Percentiles rank a stretch among this genome's conserved stretches.
Conservation (phyloP, 345 rosid genomes). For the Euphorbia lathyris region DNA sequence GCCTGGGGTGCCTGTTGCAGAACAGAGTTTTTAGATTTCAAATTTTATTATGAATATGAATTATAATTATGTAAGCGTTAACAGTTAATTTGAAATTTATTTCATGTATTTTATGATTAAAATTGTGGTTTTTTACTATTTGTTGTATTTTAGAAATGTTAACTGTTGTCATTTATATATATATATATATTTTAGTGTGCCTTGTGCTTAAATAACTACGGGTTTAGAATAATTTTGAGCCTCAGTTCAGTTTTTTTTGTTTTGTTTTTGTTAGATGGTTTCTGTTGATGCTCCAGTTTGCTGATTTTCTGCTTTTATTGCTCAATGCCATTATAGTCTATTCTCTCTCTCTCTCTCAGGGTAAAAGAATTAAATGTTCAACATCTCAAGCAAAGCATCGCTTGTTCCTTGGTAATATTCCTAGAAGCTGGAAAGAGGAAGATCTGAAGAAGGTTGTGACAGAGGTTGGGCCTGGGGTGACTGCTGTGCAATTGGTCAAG, state of each 20-base stretch:
- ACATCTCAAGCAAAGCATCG: constrained; percentile 79
- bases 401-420: constrained; percentile 86
- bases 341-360: constrained; percentile 44
- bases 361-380: constrained; percentile 73
- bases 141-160: no score
- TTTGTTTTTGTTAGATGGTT: background rate
- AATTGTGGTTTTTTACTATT: no score
- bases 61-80: no score
- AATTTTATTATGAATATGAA: no score
- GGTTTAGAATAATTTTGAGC: background rate
- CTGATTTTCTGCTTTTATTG: constrained; percentile 4
- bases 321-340: background rate
- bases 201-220: no score
- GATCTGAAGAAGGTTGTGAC: constrained; percentile 62
- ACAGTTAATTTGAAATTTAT: no score
- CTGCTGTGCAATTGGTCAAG: constrained; percentile 69
- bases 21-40: no score
- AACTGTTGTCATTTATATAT: no score
- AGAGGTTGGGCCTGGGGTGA: constrained; percentile 79
- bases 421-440: constrained; percentile 68
- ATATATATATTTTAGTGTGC: no score
- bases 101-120: no score
- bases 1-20: no score
- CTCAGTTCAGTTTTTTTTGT: background rate
- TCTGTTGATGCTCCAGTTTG: background rate